Percentiles rank a stretch among this genome's conserved stretches.
Evolutionary conservation across 345 rosid genomes (phyloP).

Genomic region (Bruguiera parviflora): DNA sequence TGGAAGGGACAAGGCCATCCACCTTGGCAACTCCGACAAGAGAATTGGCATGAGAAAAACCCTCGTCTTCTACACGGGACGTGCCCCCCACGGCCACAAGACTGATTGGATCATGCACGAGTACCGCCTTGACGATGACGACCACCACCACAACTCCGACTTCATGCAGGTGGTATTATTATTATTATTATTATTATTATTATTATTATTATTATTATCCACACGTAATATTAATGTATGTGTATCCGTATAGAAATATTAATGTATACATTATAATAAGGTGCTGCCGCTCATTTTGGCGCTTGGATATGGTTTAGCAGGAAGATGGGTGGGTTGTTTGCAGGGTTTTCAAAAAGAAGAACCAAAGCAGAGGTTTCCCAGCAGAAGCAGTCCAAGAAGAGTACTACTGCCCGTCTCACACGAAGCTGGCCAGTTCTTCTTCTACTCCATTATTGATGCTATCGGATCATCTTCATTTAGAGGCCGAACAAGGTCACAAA

Average conservation of each 20-base stretch:
- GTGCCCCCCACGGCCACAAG: conserved; percentile 98
- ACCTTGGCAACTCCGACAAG: conserved; percentile 51
- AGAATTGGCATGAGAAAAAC: conserved; percentile 98
- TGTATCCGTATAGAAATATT: no score
- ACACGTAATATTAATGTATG: no score
- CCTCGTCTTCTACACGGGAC: conserved; percentile 94
- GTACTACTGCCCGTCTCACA: conserved; percentile 25
- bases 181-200: no score
- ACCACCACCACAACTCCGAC: conserved; percentile 36
- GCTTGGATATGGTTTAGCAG: conserved; percentile 24
- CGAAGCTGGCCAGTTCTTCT: conserved; percentile 20
- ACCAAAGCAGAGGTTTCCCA: conserved; percentile 51
- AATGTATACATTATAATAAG: no score
- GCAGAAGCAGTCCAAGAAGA: conserved; percentile 42
- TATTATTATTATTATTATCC: no score
- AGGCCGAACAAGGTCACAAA: conserved; percentile 29
- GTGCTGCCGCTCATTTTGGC: neutral
- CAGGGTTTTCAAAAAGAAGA: conserved; percentile 78
- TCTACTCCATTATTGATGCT: conserved; percentile 4
- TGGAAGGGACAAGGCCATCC: conserved; percentile 93
- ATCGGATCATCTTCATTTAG: neutral
- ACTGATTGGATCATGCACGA: conserved; percentile 99
- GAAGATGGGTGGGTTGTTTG: conserved; percentile 75
- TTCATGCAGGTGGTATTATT: conserved; percentile 47
- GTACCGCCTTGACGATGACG: conserved; percentile 70